Evolutionary conservation across 2,329 filamentous ascomycete genomes (phyloP).

Genomic region (Hymenoscyphus salicellus): DNA sequence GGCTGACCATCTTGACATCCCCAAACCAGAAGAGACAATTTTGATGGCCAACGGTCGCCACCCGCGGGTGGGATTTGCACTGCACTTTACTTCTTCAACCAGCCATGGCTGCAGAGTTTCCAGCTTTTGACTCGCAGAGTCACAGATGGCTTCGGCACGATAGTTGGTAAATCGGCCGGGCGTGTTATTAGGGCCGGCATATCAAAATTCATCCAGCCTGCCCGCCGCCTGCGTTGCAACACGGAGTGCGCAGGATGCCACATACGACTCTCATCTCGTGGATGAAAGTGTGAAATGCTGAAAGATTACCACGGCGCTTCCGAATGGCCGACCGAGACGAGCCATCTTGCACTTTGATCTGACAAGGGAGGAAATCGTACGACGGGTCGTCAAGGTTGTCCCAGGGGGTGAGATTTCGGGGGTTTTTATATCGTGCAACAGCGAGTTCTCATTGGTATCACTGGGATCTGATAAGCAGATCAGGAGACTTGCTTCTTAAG

Average conservation of each 20-base stretch:
- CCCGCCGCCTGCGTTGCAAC: not conserved
- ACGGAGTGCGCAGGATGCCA: not conserved
- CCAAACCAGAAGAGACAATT: not conserved
- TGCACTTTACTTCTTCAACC: not conserved
- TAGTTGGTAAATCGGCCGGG: not conserved
- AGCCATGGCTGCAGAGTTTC: not conserved
- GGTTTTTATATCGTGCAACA: not conserved
- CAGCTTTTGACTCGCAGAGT: not conserved
- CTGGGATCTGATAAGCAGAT: not conserved
- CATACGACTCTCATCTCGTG: not conserved
- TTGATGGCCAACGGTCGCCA: conserved; percentile 1
- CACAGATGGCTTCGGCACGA: not conserved
- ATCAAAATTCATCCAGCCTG: not conserved
- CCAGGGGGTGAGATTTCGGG: not conserved
- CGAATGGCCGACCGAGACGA: conserved; percentile 1
- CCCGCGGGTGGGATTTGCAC: not conserved
- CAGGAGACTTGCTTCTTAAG: not conserved
- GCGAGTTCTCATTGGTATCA: not conserved
- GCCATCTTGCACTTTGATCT: not conserved
- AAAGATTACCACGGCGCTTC: not conserved
- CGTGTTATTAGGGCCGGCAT: not conserved
- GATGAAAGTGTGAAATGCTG: not conserved
- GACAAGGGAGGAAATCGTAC: not conserved
- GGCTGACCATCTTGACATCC: not conserved
- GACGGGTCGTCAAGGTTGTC: not conserved